Conservation (phyloP, 2,329 filamentous ascomycete genomes). For the Diaporthe citriasiana region DNA sequence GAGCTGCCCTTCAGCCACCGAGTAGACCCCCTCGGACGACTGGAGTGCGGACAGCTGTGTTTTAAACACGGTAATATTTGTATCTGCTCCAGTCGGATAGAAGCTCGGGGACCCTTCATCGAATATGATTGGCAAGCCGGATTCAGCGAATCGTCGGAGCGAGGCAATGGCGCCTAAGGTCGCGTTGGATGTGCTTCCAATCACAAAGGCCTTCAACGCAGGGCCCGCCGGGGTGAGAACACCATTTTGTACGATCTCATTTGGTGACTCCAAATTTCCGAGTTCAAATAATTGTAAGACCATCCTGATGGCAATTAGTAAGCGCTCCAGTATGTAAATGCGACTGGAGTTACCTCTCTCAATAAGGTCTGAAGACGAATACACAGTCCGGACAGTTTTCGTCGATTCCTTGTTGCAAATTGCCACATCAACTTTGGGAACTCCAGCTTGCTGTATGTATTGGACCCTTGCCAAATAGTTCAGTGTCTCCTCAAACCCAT, state of each 20-base stretch:
- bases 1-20: neutral
- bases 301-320: neutral
- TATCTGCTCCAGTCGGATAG: conserved; percentile 1
- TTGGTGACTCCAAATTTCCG: neutral
- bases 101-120: neutral
- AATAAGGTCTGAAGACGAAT: neutral
- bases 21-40: neutral
- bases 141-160: neutral
- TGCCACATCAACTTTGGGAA: neutral
- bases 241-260: neutral
- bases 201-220: neutral
- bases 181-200: neutral
- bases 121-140: neutral
- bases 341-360: neutral
- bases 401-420: neutral
- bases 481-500: neutral
- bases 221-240: neutral
- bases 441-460: neutral
- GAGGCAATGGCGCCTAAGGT: neutral
- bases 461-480: neutral
- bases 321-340: neutral
- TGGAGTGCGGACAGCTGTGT: neutral
- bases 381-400: neutral
- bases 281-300: conserved; percentile 1
- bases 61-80: neutral